Evolutionary conservation across 1,284 basidiomycete genomes (phyloP).

Genomic region (Cystobasidium slooffiae): DNA sequence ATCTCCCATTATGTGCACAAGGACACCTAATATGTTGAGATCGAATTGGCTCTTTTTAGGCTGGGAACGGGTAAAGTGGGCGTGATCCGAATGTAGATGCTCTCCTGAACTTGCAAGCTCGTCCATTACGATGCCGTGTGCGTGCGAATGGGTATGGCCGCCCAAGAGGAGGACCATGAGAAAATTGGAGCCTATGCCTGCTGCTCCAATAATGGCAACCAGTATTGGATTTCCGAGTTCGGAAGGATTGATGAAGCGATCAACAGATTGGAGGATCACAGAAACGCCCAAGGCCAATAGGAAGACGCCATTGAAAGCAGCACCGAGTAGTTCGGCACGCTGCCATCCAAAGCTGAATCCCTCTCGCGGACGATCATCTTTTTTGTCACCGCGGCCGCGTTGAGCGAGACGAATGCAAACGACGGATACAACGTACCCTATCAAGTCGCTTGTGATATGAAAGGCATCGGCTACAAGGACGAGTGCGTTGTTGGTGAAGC

Average conservation of each 20-base stretch:
- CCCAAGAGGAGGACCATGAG: conserved; percentile 6
- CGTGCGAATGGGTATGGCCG: conserved; percentile 29
- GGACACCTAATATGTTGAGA: conserved; percentile 34
- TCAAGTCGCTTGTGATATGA: conserved; percentile 42
- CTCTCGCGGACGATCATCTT: not conserved
- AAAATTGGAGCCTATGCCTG: conserved; percentile 25
- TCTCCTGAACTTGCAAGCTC: not conserved
- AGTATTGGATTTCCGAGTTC: conserved; percentile 23
- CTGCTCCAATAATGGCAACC: conserved; percentile 35
- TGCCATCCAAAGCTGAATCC: conserved; percentile 43
- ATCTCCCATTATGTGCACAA: conserved; percentile 37
- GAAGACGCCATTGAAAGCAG: conserved; percentile 45
- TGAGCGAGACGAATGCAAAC: conserved; percentile 25
- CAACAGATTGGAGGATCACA: conserved; percentile 36
- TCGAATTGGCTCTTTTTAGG: conserved; percentile 12
- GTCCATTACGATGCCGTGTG: not conserved
- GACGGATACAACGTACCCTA: conserved; percentile 42
- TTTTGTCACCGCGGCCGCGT: not conserved
- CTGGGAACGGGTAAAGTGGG: conserved; percentile 1
- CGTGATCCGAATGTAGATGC: conserved; percentile 2
- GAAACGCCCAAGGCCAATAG: conserved; percentile 44
- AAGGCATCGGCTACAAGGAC: conserved; percentile 45
- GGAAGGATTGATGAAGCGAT: conserved; percentile 38
- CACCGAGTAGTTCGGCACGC: conserved; percentile 43
- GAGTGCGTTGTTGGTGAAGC: conserved; percentile 37